These are phyloP conservation scores for Incumbomyces lentus DNA, from an alignment of 2,329 filamentous ascomycete species.

Conservation along the genomic window DNA sequence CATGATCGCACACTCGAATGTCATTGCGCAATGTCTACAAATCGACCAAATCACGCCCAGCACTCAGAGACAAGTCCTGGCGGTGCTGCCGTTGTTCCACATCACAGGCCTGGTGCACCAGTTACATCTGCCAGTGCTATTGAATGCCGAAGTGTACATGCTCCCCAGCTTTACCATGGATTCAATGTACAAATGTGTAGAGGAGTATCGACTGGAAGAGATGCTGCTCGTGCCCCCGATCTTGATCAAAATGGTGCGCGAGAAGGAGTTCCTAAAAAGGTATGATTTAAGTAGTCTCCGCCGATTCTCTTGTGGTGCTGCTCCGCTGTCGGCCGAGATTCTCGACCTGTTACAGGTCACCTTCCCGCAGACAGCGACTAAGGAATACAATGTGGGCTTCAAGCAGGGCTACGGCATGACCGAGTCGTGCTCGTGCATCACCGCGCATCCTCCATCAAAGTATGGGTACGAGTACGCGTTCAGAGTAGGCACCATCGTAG, in stretches of 20 bases:
- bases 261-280: constrained; percentile 38
- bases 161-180: constrained; percentile 54
- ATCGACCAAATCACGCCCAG: constrained; percentile 42
- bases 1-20: constrained; percentile 38
- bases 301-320: constrained; percentile 51
- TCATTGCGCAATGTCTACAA: constrained; percentile 53
- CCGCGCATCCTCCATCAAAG: constrained; percentile 46
- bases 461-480: constrained; percentile 50
- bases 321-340: constrained; percentile 48
- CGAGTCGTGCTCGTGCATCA: constrained; percentile 54
- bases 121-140: constrained; percentile 51
- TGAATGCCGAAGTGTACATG: constrained; percentile 59
- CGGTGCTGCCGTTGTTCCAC: constrained; percentile 52
- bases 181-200: constrained; percentile 44
- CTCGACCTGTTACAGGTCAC: constrained; percentile 44
- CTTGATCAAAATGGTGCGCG: constrained; percentile 49
- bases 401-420: constrained; percentile 62
- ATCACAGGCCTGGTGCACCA: constrained; percentile 55
- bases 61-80: constrained; percentile 43
- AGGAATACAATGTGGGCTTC: constrained; percentile 38
- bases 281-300: constrained; percentile 49
- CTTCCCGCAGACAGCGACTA: constrained; percentile 37
- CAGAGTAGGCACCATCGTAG: constrained; percentile 35
- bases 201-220: constrained; percentile 44
- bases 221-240: constrained; percentile 52